Percentiles rank a stretch among this genome's conserved stretches.
Evolutionary conservation across 176 grass and related monocot species (phyloP).

Genomic region (Aechmea fasciata): DNA sequence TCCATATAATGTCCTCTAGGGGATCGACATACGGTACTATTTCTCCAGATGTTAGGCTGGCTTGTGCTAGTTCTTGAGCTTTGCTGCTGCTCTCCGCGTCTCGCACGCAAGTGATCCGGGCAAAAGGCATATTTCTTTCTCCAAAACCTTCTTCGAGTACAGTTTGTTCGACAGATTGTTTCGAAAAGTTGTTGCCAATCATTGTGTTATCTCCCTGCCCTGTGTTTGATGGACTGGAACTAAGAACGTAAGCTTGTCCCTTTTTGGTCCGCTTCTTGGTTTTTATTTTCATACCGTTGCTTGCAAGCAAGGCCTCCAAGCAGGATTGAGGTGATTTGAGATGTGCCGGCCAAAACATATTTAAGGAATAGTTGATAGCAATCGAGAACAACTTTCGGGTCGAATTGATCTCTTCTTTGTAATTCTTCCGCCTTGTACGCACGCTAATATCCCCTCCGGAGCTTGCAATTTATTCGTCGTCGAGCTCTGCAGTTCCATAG

Average conservation of each 20-base stretch:
- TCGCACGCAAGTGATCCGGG: neutral
- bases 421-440: constrained; percentile 23
- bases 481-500: constrained; percentile 7
- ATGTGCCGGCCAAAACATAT: neutral
- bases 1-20: constrained; percentile 29
- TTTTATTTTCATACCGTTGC: constrained; percentile 27
- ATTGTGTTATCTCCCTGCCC: constrained; percentile 13
- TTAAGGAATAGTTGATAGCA: neutral
- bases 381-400: constrained; percentile 23
- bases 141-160: constrained; percentile 11
- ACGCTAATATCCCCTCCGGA: constrained; percentile 32
- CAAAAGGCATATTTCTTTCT: neutral
- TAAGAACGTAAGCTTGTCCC: constrained; percentile 8
- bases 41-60: constrained; percentile 22
- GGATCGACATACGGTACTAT: constrained; percentile 30
- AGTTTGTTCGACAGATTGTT: constrained; percentile 12
- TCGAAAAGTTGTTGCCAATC: constrained; percentile 12
- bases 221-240: constrained; percentile 16
- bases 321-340: constrained; percentile 19
- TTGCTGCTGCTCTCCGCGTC: constrained; percentile 9
- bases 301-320: constrained; percentile 32
- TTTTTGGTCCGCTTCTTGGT: constrained; percentile 48
- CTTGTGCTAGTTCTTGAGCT: constrained; percentile 21
- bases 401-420: constrained; percentile 46
- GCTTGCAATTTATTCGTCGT: constrained; percentile 16